Base-by-base conservation (phyloP, 2,329 filamentous ascomycete genomes). In the Madurella mycetomatis region DNA sequence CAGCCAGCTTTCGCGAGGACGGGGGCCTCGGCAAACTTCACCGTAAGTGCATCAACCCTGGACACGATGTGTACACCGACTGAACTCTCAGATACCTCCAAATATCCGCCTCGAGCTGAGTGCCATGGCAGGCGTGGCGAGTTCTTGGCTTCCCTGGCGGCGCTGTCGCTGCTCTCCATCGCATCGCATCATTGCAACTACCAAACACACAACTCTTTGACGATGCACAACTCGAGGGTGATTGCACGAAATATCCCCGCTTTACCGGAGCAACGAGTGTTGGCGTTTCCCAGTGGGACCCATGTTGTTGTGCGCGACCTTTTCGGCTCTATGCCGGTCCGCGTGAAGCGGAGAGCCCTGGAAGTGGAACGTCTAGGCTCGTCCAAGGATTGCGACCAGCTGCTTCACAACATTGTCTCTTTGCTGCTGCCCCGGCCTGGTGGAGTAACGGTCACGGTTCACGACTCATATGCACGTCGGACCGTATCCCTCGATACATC, bases 291-390 rank as follows among this genome's bases (percentile, higher is more conserved):
- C 17, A 83, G 89, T 72, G 92, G 92, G 4, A 96, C 92, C 0
- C 81, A 83, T 30, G 84, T 92, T 1, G 79, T 79, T 0, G 86
- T 95, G 5, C 82, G 85, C 53, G 86, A 96, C 67, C 74, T 96
- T 1, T 97, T 96, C 70, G 91, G 92, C 0, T 87, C 85, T 55
- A 89, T 96, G 82, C 91, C 92, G 0, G 92, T 96, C 12, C 84
- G 92, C 13, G 86, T 95, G 25, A 95, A 94, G 67, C 88, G 91
- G 62, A 81, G 91, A 58, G 81, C 81, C 0, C 62, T 83, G 2
- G 71, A 75, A 59, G 68, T 76, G 40, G 73, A 82, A 63, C 77
- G 75, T 61, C 60, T 76, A 11, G 66, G 74, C 19, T 74, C 85
- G 46, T 69, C 79, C 17, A 86, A 79, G 59, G 79, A 87, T 49